Percentiles rank a stretch among this genome's conserved stretches.
phyloP scores from a whole-genome alignment of 2,329 filamentous ascomycete genomes.

The Hypocrella siamensis region DNA sequence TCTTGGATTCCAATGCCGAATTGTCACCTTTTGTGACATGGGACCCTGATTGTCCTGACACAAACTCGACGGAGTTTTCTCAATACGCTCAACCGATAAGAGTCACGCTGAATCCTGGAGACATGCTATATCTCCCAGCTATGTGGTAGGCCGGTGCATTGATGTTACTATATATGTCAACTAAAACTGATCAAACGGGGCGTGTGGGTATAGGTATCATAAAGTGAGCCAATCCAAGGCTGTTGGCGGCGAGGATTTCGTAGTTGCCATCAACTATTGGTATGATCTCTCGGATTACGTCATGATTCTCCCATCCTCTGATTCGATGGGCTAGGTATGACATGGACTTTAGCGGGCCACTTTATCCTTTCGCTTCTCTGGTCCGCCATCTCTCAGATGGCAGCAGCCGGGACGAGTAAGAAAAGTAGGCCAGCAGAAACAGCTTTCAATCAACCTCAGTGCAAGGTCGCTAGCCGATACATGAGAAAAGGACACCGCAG shows the following conservation, averaged over 20 bases:
- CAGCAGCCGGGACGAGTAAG: too few relatives aligned
- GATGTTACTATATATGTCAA: not conserved
- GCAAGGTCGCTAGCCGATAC: conserved; percentile 2
- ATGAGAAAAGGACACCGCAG: not conserved
- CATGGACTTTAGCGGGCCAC: conserved; percentile 56
- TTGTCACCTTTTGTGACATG: conserved; percentile 54
- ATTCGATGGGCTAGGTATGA: conserved; percentile 44
- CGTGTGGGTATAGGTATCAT: conserved; percentile 41
- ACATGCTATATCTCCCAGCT: conserved; percentile 70
- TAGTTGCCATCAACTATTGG: conserved; percentile 74
- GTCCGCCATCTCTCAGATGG: conserved; percentile 21
- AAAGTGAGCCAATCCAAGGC: conserved; percentile 61
- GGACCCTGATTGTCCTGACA: conserved; percentile 49
- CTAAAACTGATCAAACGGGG: not conserved
- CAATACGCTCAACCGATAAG: conserved; percentile 40
- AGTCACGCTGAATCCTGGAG: conserved; percentile 55
- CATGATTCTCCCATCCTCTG: conserved; percentile 1
- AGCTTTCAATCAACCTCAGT: too few relatives aligned
- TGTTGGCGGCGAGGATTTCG: conserved; percentile 55
- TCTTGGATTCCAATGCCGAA: conserved; percentile 17
- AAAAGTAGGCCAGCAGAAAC: too few relatives aligned
- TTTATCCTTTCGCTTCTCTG: conserved; percentile 48
- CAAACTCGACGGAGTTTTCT: conserved; percentile 41
- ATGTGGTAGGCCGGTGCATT: conserved; percentile 44
- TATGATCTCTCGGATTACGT: conserved; percentile 17